phyloP scores from a whole-genome alignment of 176 grass and related monocot species.

The Ensete glaucum region DNA sequence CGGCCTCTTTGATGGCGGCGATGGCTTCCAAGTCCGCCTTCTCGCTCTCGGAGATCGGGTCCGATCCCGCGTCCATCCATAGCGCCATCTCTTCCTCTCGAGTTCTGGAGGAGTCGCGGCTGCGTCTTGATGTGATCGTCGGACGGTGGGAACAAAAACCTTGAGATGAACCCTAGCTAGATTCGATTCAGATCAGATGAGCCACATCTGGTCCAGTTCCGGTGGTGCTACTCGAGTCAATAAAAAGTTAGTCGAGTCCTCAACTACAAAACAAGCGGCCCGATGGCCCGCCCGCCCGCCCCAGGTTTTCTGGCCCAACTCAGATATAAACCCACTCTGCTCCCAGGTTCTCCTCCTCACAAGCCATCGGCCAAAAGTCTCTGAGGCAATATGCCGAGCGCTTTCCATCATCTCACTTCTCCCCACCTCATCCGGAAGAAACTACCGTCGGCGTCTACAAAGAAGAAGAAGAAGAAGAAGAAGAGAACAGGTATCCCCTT shows the following conservation, averaged over 20 bases:
- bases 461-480: not conserved
- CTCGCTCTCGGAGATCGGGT: slow-evolving; percentile 56
- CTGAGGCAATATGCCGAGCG: slow-evolving; percentile 12
- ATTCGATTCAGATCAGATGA: not conserved
- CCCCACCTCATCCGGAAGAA: not conserved
- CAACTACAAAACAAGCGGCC: too few species aligned
- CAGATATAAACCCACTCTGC: not conserved
- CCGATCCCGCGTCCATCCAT: slow-evolving; percentile 55
- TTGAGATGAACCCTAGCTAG: not conserved
- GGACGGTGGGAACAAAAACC: not conserved
- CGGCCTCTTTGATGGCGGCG: slow-evolving; percentile 65
- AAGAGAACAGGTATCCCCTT: not conserved
- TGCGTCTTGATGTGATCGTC: not conserved
- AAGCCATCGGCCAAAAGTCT: not conserved
- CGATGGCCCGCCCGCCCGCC: not conserved
- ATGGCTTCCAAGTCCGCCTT: slow-evolving; percentile 67
- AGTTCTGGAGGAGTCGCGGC: not conserved
- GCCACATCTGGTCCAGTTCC: not conserved
- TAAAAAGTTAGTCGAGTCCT: too few species aligned
- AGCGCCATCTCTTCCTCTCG: slow-evolving; percentile 44
- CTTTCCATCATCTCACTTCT: not conserved
- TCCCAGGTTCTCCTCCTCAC: not conserved
- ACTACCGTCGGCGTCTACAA: not conserved
- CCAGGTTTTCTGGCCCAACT: not conserved
- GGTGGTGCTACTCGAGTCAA: too few species aligned